Conservation (phyloP, 768 basidiomycete species). For the Suillus fuscotomentosus region DNA sequence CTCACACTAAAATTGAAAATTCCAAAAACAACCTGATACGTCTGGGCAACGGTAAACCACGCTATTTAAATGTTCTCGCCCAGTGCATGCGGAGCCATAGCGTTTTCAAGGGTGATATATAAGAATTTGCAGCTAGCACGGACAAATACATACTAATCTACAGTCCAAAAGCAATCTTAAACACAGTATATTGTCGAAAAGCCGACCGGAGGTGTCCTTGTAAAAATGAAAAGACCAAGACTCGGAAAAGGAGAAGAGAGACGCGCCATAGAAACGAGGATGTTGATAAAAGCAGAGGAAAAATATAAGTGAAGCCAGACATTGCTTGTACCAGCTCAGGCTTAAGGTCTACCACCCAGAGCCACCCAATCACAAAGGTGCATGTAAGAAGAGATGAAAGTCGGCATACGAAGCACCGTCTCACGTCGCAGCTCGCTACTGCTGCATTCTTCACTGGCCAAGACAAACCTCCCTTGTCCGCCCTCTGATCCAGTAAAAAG, state of each 20-base stretch:
- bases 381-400: conserved; percentile 17
- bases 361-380: conserved; percentile 21
- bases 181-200: background rate
- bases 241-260: background rate
- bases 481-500: conserved; percentile 18
- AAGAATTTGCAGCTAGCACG: no score
- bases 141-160: no score
- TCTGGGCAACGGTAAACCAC: no score
- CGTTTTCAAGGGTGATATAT: no score
- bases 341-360: conserved; percentile 1
- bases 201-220: no score
- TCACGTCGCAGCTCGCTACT: conserved; percentile 22
- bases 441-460: conserved; percentile 21
- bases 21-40: no score
- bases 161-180: no score
- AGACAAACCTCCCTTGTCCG: conserved; percentile 20
- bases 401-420: conserved; percentile 23
- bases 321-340: background rate
- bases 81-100: no score
- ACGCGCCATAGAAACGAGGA: background rate
- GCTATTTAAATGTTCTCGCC: conserved; percentile 19
- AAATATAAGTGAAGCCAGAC: background rate
- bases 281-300: background rate
- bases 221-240: background rate
- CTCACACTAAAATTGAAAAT: no score